Conservation (phyloP, 192 early-diverging fungal species). For the Coemansia sp. region DNA sequence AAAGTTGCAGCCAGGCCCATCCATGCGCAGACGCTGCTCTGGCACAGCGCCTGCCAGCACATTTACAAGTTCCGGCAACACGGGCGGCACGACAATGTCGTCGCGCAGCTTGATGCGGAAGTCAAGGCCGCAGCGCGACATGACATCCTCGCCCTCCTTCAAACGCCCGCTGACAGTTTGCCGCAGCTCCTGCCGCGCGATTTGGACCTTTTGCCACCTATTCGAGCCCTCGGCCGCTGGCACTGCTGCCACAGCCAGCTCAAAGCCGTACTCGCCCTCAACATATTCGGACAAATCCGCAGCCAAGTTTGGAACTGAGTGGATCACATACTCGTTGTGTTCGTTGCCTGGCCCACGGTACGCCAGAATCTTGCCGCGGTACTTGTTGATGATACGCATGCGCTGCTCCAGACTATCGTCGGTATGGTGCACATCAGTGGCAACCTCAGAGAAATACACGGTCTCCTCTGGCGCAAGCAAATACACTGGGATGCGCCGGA, state of each 20-base stretch:
- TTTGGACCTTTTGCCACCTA: slow-evolving; percentile 50
- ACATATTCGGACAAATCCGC: slow-evolving; percentile 40
- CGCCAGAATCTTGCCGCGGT: slow-evolving; percentile 32
- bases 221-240: slow-evolving; percentile 13
- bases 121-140: slow-evolving; percentile 43
- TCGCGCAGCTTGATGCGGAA: slow-evolving; percentile 43
- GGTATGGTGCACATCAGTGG: background rate
- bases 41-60: background rate
- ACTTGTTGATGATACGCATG: slow-evolving; percentile 14
- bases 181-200: slow-evolving; percentile 45
- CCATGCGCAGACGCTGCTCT: slow-evolving; percentile 15
- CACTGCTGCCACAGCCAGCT: slow-evolving; percentile 25
- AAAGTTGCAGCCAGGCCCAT: slow-evolving; percentile 31
- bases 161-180: slow-evolving; percentile 21
- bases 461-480: slow-evolving; percentile 24
- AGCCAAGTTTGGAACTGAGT: slow-evolving; percentile 23
- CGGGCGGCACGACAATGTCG: slow-evolving; percentile 15
- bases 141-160: slow-evolving; percentile 22
- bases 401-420: slow-evolving; percentile 7
- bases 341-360: slow-evolving; percentile 11
- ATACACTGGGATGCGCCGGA: slow-evolving; percentile 14
- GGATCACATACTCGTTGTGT: slow-evolving; percentile 22
- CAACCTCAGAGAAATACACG: slow-evolving; percentile 26
- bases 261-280: slow-evolving; percentile 46
- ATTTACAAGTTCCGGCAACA: slow-evolving; percentile 2